Evolutionary conservation across 2,329 filamentous ascomycete genomes (phyloP), one percentile per base, ranked within the genome.

Genomic region (Colletotrichum gigasporum): DNA sequence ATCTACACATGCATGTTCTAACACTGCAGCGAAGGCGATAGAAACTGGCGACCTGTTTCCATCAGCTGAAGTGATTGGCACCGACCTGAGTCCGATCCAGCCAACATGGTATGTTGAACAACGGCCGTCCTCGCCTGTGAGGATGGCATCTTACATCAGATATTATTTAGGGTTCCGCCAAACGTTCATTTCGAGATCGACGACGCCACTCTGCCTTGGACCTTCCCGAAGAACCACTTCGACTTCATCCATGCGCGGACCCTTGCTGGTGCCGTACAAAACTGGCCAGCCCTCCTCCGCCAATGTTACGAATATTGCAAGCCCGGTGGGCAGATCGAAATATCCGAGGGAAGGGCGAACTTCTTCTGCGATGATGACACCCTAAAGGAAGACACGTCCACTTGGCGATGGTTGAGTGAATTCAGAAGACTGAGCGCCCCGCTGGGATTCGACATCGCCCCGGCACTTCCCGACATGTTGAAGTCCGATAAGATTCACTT

Each of bases 31-130:
- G n/a, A 10, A 55, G 53, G 87, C 88, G 9, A 87, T 92, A 56
- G 85, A 90, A 70, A 85, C 92, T 78, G 88, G 87, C 69, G 85
- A 88, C 68, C 70, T 80, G 48, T 91, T 88, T 64, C 89, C 89
- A 11, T 71, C 82, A 3, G 78, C 88, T 5, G 75, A 70, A 20
- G 63, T 73, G 1, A 69, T 68, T 7, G 72, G 70, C 1, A 70
- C 66, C 4, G 71, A 73, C n/a, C 50, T 73, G 26, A 71, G 68
- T 28, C 70, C 70, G 6, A 72, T 72, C 4, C 70, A 72, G 35
- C 55, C 68, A 1, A 39, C 62, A 30, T 72, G 69, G 70, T 71
- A 12, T 11, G 35, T 45, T 1, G 22, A 8, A 9, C 16, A 1
- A n/a, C 9, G 12, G 22, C 7, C 12, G 26, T 8, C 16, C 16